These are phyloP conservation scores for Funneliformis geosporum DNA, from an alignment of 192 early-diverging fungal genomes.

Conservation along the genomic window DNA sequence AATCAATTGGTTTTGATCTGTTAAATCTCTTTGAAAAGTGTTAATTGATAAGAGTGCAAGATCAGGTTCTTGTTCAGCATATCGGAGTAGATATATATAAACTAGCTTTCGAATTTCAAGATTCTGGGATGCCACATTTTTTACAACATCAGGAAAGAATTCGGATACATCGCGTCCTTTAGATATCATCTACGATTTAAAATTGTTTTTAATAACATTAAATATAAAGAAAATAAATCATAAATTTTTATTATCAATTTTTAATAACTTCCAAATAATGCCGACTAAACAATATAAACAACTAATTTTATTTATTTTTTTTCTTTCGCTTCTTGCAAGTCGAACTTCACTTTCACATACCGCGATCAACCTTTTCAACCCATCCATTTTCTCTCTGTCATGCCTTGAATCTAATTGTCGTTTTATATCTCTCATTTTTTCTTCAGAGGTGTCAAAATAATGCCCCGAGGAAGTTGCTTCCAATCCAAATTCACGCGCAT, in stretches of 20 bases:
- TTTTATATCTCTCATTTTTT: conserved; percentile 74
- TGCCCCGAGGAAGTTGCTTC: conserved; percentile 67
- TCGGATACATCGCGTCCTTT: conserved; percentile 88
- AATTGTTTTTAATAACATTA: neutral
- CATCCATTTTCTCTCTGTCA: conserved; percentile 92
- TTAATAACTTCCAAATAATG: too few relatives aligned
- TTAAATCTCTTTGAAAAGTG: conserved; percentile 96
- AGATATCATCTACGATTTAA: conserved; percentile 68
- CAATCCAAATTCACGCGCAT: conserved; percentile 83
- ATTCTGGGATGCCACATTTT: conserved; percentile 91
- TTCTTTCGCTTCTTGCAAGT: neutral
- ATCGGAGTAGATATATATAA: conserved; percentile 93
- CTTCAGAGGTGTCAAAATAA: conserved; percentile 91
- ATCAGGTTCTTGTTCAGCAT: conserved; percentile 96
- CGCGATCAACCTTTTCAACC: conserved; percentile 87
- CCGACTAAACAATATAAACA: too few relatives aligned
- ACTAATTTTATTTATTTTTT: too few relatives aligned
- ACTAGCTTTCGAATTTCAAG: conserved; percentile 92
- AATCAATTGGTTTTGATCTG: conserved; percentile 90
- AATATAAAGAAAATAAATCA: too few relatives aligned
- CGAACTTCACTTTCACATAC: conserved; percentile 43
- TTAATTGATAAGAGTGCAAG: conserved; percentile 94
- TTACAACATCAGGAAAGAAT: conserved; percentile 94
- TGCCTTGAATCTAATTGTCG: conserved; percentile 76
- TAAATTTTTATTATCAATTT: too few relatives aligned